Evolutionary conservation across 2,329 filamentous ascomycete genomes (phyloP).

Genomic region (Claviceps paspali): DNA sequence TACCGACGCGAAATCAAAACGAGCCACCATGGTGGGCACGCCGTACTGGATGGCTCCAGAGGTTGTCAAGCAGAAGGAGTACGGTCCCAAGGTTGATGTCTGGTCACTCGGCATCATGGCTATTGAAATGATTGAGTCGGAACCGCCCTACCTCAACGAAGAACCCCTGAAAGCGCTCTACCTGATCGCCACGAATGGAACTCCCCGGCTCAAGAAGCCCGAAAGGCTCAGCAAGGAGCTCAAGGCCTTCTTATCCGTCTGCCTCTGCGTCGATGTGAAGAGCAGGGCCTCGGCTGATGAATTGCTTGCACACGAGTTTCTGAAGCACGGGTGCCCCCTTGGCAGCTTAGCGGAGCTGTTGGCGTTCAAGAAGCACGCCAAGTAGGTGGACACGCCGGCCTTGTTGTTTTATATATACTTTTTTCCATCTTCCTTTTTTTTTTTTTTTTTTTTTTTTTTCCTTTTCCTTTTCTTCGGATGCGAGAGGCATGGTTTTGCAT

Average conservation of each 20-base stretch:
- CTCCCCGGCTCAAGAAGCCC: slow-evolving; percentile 90
- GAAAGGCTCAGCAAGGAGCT: slow-evolving; percentile 97
- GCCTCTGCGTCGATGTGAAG: slow-evolving; percentile 91
- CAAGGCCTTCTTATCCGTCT: slow-evolving; percentile 92
- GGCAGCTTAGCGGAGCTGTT: slow-evolving; percentile 74
- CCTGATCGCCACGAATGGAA: slow-evolving; percentile 94
- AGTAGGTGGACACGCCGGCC: slow-evolving; percentile 25
- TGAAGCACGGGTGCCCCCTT: slow-evolving; percentile 79
- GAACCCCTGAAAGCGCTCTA: slow-evolving; percentile 95
- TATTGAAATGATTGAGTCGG: slow-evolving; percentile 98
- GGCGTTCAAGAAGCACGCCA: slow-evolving; percentile 65
- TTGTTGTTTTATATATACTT: no score
- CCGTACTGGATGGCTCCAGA: slow-evolving; percentile 99
- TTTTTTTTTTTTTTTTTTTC: no score
- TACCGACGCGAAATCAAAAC: slow-evolving; percentile 90
- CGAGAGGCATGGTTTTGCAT: background rate
- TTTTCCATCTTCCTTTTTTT: no score
- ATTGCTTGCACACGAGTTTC: slow-evolving; percentile 80
- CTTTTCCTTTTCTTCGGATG: background rate
- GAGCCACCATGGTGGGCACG: slow-evolving; percentile 96
- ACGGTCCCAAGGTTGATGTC: slow-evolving; percentile 94
- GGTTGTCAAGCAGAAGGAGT: slow-evolving; percentile 98
- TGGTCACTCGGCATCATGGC: slow-evolving; percentile 99
- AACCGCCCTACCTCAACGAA: slow-evolving; percentile 95
- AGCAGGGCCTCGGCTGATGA: slow-evolving; percentile 84